Conservation (phyloP, 768 basidiomycete genomes). For the Coprinopsis sp. region DNA sequence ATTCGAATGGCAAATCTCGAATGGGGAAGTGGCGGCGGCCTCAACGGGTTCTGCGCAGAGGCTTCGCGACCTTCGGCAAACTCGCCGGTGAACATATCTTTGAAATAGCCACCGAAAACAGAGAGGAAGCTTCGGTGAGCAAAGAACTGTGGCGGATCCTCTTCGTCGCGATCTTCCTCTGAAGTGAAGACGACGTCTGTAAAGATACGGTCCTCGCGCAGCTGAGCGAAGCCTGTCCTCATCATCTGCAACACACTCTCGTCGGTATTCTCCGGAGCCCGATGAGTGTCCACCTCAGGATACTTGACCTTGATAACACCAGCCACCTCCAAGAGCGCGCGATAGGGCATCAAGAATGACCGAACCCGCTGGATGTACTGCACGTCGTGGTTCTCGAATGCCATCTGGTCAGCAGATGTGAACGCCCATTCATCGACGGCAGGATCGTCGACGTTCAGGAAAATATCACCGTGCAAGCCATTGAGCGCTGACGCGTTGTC, state of each 20-base stretch:
- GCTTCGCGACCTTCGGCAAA: slow-evolving; percentile 2
- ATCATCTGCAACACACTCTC: background rate
- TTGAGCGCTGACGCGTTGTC: slow-evolving; percentile 1
- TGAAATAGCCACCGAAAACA: slow-evolving; percentile 3
- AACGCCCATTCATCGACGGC: slow-evolving; percentile 5
- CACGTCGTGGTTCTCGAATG: slow-evolving; percentile 10
- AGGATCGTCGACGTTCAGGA: slow-evolving; percentile 11
- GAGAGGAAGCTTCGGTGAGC: slow-evolving; percentile 2
- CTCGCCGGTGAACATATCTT: slow-evolving; percentile 5
- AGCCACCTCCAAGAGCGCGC: slow-evolving; percentile 3
- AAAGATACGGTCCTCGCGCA: slow-evolving; percentile 4
- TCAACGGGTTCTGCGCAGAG: background rate
- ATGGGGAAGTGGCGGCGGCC: background rate
- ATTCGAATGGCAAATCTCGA: background rate
- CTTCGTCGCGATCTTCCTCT: background rate
- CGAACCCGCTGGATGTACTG: slow-evolving; percentile 8
- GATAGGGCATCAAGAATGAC: slow-evolving; percentile 4
- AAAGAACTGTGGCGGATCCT: background rate
- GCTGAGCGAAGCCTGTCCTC: slow-evolving; percentile 4
- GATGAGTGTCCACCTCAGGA: background rate
- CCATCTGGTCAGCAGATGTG: slow-evolving; percentile 3
- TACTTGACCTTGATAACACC: slow-evolving; percentile 11
- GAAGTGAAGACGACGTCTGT: slow-evolving; percentile 9
- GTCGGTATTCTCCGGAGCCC: background rate
- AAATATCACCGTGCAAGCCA: slow-evolving; percentile 3